Conservation (phyloP, 805 yeast genomes). For the Zygoascus flipseniorum region DNA sequence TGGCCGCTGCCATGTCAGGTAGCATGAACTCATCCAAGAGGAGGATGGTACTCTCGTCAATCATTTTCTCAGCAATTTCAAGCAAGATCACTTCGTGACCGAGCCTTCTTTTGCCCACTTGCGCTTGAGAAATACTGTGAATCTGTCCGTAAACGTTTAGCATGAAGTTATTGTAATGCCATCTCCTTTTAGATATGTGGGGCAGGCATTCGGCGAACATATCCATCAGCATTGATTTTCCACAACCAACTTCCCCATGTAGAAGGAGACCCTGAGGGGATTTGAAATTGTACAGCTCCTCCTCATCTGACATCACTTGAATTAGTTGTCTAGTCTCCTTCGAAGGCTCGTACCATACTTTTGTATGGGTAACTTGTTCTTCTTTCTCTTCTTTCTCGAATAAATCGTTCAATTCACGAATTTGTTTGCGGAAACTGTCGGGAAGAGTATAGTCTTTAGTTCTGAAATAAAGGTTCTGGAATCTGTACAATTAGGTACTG, state of each 20-base stretch:
- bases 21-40: constrained; percentile 69
- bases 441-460: constrained; percentile 54
- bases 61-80: constrained; percentile 60
- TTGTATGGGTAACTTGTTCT: constrained; percentile 10
- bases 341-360: constrained; percentile 17
- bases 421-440: constrained; percentile 36
- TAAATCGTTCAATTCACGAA: constrained; percentile 28
- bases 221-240: constrained; percentile 67
- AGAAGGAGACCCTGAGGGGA: constrained; percentile 64
- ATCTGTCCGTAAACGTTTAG: constrained; percentile 59
- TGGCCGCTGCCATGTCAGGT: constrained; percentile 70
- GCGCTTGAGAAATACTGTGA: constrained; percentile 37
- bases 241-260: constrained; percentile 45
- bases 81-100: constrained; percentile 47
- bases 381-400: constrained; percentile 29
- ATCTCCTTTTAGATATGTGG: constrained; percentile 51
- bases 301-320: constrained; percentile 48
- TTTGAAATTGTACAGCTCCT: constrained; percentile 43
- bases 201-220: constrained; percentile 62
- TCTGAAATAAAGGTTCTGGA: constrained; percentile 50
- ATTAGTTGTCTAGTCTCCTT: constrained; percentile 34
- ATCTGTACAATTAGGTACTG: constrained; percentile 11
- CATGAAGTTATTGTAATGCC: constrained; percentile 67
- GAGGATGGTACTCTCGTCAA: constrained; percentile 47
- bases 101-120: constrained; percentile 13